Evolutionary conservation across 192 early-diverging fungal species (phyloP).

Genomic region (Backusella tarrabulga): DNA sequence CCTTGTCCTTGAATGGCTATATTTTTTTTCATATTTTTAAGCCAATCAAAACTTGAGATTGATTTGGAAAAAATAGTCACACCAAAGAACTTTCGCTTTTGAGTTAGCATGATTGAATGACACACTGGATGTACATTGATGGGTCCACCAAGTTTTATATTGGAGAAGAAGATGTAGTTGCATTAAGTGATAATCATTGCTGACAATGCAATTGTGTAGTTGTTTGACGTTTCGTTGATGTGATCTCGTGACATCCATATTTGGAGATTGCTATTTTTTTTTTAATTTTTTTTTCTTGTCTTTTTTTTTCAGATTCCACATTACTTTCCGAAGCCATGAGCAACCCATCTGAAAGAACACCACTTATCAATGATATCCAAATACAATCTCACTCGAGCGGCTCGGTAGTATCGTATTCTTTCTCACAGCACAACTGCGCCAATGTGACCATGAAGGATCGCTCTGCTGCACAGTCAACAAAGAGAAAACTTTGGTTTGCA

Average conservation of each 20-base stretch:
- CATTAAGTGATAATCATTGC: no score
- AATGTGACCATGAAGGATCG: conserved; percentile 17
- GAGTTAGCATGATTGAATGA: background rate
- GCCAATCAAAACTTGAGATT: background rate
- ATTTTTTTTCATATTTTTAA: background rate
- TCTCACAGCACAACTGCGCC: conserved; percentile 16
- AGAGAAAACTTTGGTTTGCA: conserved; percentile 53
- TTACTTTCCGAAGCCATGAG: background rate
- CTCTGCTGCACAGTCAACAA: conserved; percentile 15
- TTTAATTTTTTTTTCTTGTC: background rate
- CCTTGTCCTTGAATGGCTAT: background rate
- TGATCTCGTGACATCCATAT: background rate
- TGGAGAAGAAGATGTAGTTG: no score
- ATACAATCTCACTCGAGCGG: conserved; percentile 4
- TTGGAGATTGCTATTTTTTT: background rate
- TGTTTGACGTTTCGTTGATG: background rate
- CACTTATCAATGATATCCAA: conserved; percentile 12
- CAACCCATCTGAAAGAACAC: conserved; percentile 6
- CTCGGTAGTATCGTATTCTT: conserved; percentile 15
- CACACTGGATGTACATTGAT: background rate
- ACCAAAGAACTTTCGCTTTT: background rate
- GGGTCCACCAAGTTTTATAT: no score
- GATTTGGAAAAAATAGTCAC: background rate
- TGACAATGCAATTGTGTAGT: background rate
- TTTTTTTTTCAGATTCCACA: conserved; percentile 4